These are phyloP conservation scores for Mycena pura DNA, from an alignment of 768 basidiomycete species.

Conservation along the genomic window DNA sequence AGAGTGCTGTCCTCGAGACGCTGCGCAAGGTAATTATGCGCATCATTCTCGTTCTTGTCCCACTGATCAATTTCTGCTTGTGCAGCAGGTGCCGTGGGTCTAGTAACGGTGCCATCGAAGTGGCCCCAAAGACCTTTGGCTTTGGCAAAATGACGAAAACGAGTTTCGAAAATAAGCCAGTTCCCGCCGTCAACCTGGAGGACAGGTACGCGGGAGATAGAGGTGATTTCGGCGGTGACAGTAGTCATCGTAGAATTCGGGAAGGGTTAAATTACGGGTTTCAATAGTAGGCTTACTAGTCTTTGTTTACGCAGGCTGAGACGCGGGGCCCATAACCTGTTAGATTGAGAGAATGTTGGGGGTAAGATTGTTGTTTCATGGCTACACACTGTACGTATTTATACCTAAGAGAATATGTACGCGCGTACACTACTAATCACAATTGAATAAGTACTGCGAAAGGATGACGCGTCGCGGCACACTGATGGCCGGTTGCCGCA, in stretches of 20 bases:
- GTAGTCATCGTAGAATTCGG: conserved; percentile 24
- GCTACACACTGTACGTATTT: no score
- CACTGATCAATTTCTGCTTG: conserved; percentile 26
- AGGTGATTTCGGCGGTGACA: conserved; percentile 24
- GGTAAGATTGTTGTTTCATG: no score
- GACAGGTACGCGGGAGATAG: conserved; percentile 36
- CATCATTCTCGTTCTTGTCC: conserved; percentile 43
- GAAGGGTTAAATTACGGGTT: no score
- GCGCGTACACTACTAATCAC: no score
- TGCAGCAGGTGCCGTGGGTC: conserved; percentile 20
- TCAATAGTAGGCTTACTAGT: not conserved
- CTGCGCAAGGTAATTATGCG: conserved; percentile 39
- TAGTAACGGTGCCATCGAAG: conserved; percentile 30
- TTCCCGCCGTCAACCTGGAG: conserved; percentile 39
- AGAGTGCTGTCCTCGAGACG: conserved; percentile 40
- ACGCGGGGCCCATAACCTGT: conserved; percentile 16
- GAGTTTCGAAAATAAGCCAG: conserved; percentile 38
- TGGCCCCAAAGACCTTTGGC: conserved; percentile 39
- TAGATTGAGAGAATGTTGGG: no score
- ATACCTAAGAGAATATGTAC: no score
- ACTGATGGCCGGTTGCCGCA: no score
- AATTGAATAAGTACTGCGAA: no score
- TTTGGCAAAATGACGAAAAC: conserved; percentile 36
- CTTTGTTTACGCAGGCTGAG: conserved; percentile 6
- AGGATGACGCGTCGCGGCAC: no score